Base-by-base conservation (phyloP, 2,329 filamentous ascomycete genomes). In the Curvularia spicifera region DNA sequence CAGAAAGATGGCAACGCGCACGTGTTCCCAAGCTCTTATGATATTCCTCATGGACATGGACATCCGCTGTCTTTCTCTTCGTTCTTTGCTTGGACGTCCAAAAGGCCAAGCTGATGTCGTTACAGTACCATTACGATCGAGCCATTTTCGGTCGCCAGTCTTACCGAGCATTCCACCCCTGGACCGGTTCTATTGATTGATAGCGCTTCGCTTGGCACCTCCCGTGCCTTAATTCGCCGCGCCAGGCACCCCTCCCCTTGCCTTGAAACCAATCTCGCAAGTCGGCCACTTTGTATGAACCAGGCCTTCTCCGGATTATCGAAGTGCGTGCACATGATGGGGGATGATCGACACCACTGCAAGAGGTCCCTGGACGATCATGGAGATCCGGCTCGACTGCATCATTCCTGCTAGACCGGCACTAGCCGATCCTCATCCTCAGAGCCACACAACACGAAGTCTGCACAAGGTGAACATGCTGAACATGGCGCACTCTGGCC, bases 281-380 rank as follows among this genome's bases (percentile, higher is more conserved):
- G 22, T 43, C 56, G 47, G 52, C 45, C 51, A 56, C 22, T 47
- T 56, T 37, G 42, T 51, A 28, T 56, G 22, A 26, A 39, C 52
- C 33, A 51, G 42, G 18, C 28, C 22, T 20, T 28, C 37, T 49
- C 45, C 33, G 49, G 26, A 44, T 39, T 37, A 22, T 40, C 45
- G 45, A 54, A 33, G 33, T 22, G 40, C 37, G 56, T 47, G 43
- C 46, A 59, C 47, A 56, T 58, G 33, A 59, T 35, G 42, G 35
- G 28, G 31, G 31, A 48, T 47, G 56, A 59, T 59, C 56, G 48
- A 51, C 56, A 28, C 26, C 47, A 43, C 37, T 50, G 40, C 18
- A 26, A 37, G 42, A 49, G 42, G 56, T 59, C 47, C 56, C 52
- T 59, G 51, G 56, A 44, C 42, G 56, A 59, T 59, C 56, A 54